Evolutionary conservation across 139 green algal genomes (phyloP).

Genomic region (Micractinium conductrix): DNA sequence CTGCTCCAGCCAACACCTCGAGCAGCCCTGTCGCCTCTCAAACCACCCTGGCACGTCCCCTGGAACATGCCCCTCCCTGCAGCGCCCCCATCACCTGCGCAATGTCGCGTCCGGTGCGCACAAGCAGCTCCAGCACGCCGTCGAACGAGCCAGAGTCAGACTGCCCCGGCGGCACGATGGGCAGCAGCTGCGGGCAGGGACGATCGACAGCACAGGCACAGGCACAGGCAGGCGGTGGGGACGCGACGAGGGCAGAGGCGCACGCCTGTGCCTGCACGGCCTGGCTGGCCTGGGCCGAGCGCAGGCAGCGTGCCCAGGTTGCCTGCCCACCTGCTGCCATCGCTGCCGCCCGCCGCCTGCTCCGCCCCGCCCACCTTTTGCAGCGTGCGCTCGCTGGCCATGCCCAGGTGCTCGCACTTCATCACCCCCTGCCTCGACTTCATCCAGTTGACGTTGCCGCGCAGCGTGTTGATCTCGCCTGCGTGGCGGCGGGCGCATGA

Average conservation of each 20-base stretch:
- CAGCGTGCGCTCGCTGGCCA: conserved; percentile 69
- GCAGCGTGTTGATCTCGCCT: conserved; percentile 88
- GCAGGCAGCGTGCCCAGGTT: no score
- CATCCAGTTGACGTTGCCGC: conserved; percentile 94
- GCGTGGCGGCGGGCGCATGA: not conserved
- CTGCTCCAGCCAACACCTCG: no score
- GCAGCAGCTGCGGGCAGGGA: conserved; percentile 64
- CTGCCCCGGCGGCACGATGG: conserved; percentile 82
- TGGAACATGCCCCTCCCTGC: no score
- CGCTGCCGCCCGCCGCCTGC: not conserved
- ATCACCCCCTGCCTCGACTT: conserved; percentile 90
- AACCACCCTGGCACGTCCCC: no score
- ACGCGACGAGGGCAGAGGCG: not conserved
- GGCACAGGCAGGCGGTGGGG: not conserved
- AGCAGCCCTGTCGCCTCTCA: no score
- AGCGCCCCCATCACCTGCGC: conserved; percentile 74
- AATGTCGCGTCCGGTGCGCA: conserved; percentile 78
- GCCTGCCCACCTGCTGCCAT: not conserved
- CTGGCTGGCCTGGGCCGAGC: no score
- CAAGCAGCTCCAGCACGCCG: conserved; percentile 91
- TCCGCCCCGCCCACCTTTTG: conserved; percentile 54
- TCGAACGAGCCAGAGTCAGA: conserved; percentile 93
- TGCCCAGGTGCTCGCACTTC: conserved; percentile 72
- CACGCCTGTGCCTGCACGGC: not conserved
- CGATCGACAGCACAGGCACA: not conserved